These are phyloP conservation scores for Magnolia kwangsiensis DNA, from an alignment of 164 flowering plant genomes.

Conservation along the genomic window DNA sequence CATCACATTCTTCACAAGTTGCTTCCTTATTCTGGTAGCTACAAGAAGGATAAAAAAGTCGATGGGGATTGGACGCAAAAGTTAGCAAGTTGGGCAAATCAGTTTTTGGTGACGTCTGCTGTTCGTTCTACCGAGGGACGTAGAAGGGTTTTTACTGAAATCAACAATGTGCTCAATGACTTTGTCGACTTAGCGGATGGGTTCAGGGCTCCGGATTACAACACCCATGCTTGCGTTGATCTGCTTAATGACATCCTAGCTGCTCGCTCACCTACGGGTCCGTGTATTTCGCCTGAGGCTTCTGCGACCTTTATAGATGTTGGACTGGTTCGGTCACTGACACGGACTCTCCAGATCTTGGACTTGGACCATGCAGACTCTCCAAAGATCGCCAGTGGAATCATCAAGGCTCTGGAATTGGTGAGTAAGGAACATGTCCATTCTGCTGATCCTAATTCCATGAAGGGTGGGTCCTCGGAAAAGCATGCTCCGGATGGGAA, in stretches of 20 bases:
- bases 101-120: slow-evolving; percentile 82
- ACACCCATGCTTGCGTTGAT: slow-evolving; percentile 63
- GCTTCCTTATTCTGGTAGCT: slow-evolving; percentile 52
- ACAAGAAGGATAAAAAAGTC: slow-evolving; percentile 69
- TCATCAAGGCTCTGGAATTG: slow-evolving; percentile 76
- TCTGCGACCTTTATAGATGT: slow-evolving; percentile 83
- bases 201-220: slow-evolving; percentile 49
- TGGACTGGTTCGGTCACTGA: slow-evolving; percentile 71
- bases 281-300: slow-evolving; percentile 77
- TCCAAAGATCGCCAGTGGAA: slow-evolving; percentile 69
- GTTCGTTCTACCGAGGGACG: slow-evolving; percentile 90
- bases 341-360: slow-evolving; percentile 64
- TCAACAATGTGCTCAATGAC: slow-evolving; percentile 57
- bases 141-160: slow-evolving; percentile 71
- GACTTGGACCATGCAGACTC: slow-evolving; percentile 90
- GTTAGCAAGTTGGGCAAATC: slow-evolving; percentile 64
- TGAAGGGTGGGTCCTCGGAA: slow-evolving; percentile 46
- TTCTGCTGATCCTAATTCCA: slow-evolving; percentile 48
- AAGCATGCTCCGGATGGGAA: slow-evolving; percentile 46
- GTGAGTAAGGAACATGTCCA: slow-evolving; percentile 87
- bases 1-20: slow-evolving; percentile 78
- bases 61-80: slow-evolving; percentile 95
- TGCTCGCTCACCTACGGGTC: slow-evolving; percentile 83
- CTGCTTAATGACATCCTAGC: slow-evolving; percentile 78
- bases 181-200: slow-evolving; percentile 66